Base-by-base conservation (phyloP, 148 eudicot species). In the Drosera capensis region DNA sequence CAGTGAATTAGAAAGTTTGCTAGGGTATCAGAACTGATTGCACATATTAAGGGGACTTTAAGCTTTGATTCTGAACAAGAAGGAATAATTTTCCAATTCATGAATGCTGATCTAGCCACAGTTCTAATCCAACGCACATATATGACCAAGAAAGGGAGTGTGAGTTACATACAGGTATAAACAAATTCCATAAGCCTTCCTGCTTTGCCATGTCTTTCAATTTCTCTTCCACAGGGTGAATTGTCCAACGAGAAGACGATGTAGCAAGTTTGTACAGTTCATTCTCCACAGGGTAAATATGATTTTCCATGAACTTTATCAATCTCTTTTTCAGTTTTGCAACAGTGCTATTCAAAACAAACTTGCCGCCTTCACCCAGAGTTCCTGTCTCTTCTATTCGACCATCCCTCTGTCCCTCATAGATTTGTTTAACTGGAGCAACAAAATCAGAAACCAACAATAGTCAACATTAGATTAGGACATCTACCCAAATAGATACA, bases 141-240 rank as follows among this genome's bases (percentile, higher is more conserved):
- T 13, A n/a, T n/a, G n/a, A 14, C 20, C 21, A 26, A 5, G 36
- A 8, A 18, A 38, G 23, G 37, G 5, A 20, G 30, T 29, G 46
- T 8, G 59, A 35, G 47, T 23, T 18, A 60, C 94, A 55, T 75
- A 90, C 99, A 37, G 99, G 99, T 62, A 90, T 75, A 18, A 38
- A 90, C 59, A 84, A 70, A 53, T 90, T 90, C 97, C 95, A 90
- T 53, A 90, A 56, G 54, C 99, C 99, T 70, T 80, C 78, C 61
- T 45, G 66, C 66, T 78, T 90, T 8, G 99, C 95, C 49, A 80
- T 67, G 51, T 84, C 85, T 66, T 84, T 90, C 48, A 90, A 65
- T 39, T 71, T 78, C 71, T 80, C 93, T 59, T 90, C 99, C 43
- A 64, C 77, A 8, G 95, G 99, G 57, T 84, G 95, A 63, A 84